Percentiles rank a stretch among this genome's conserved stretches.
Conservation (phyloP, 257 asterid species). For the Anisodus tanguticus region DNA sequence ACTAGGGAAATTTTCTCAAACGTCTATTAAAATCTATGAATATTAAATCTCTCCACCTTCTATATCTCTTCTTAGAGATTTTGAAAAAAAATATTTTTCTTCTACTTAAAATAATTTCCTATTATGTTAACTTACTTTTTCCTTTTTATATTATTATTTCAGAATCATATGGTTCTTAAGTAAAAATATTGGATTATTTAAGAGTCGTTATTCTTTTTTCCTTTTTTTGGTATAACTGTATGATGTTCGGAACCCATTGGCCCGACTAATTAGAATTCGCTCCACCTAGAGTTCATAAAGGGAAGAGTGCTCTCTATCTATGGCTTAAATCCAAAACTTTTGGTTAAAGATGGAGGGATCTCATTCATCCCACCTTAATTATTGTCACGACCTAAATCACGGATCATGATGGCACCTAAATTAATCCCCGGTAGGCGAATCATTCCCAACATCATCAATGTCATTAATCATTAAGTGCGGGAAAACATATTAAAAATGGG, state of each 20-base stretch:
- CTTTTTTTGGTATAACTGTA: no score
- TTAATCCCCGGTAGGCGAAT: no score
- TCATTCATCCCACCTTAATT: background rate
- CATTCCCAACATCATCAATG: no score
- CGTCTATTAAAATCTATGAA: background rate
- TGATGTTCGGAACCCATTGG: no score
- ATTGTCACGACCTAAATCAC: no score
- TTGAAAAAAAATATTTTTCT: background rate
- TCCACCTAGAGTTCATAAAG: background rate
- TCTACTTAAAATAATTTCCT: background rate
- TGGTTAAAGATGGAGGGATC: background rate
- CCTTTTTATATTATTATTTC: background rate
- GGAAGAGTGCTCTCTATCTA: background rate
- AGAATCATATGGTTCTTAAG: background rate
- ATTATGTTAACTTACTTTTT: background rate
- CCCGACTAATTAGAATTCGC: background rate
- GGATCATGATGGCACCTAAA: no score
- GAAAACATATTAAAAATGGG: no score
- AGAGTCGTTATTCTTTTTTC: background rate
- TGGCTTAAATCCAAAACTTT: background rate
- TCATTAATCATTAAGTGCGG: no score
- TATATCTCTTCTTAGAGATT: background rate
- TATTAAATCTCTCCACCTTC: background rate
- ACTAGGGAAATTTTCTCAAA: background rate
- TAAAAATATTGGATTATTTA: background rate